Evolutionary conservation across 1,284 basidiomycete species (phyloP).

Genomic region (Gymnopus androsaceus): DNA sequence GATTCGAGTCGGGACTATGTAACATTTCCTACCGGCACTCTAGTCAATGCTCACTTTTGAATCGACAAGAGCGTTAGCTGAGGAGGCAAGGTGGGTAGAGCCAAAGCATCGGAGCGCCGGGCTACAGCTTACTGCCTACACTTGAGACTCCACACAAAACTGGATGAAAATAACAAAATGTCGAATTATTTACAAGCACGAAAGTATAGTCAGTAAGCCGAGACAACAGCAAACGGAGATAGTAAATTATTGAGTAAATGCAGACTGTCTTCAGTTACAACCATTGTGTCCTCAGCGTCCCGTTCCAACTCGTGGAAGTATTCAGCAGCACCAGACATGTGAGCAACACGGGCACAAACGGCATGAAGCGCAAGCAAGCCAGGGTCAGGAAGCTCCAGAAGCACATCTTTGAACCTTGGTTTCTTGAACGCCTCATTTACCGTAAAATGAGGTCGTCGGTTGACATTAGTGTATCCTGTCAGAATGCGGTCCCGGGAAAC

Average conservation of each 20-base stretch:
- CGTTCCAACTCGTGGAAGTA: constrained; percentile 20
- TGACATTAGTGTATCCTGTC: neutral
- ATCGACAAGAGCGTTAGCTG: too few species aligned
- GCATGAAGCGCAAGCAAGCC: constrained; percentile 26
- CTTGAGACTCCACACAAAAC: too few species aligned
- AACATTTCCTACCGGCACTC: too few species aligned
- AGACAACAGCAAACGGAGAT: neutral
- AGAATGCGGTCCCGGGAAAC: neutral
- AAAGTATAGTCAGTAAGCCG: neutral
- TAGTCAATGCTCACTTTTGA: too few species aligned
- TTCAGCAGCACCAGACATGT: constrained; percentile 28
- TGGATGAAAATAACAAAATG: too few species aligned
- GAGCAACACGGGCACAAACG: constrained; percentile 28
- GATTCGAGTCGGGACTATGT: too few species aligned
- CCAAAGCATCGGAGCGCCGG: too few species aligned
- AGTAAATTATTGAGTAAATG: neutral
- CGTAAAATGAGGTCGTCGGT: neutral
- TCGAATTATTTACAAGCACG: too few species aligned
- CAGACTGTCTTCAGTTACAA: neutral
- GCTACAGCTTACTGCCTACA: too few species aligned
- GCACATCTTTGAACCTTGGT: constrained; percentile 14
- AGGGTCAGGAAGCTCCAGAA: constrained; percentile 17
- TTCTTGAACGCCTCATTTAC: neutral
- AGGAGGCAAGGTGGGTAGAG: too few species aligned
- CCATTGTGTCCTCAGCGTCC: constrained; percentile 19